Evolutionary conservation across 192 early-diverging fungal species (phyloP).

Genomic region (Entophlyctis luteolus): DNA sequence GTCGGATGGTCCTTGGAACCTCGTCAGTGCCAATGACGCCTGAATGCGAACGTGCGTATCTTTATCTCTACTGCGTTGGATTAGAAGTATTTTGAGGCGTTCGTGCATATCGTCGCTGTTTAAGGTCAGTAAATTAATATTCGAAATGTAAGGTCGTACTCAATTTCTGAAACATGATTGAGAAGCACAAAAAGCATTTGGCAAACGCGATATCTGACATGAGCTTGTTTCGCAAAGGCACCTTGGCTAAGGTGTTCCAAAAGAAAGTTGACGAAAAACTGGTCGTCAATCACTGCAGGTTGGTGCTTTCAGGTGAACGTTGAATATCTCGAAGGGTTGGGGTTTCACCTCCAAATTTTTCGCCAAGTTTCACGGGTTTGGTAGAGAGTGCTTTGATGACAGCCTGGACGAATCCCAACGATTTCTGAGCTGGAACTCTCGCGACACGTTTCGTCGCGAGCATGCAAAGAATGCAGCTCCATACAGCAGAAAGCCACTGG

Average conservation of each 20-base stretch:
- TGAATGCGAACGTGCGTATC: conserved; percentile 20
- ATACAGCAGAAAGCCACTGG: not conserved
- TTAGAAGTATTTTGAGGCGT: conserved; percentile 2
- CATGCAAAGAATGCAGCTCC: conserved; percentile 4
- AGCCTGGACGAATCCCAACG: conserved; percentile 8
- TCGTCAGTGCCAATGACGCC: conserved; percentile 16
- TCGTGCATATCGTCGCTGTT: conserved; percentile 20
- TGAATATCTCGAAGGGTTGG: not conserved
- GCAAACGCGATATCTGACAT: conserved; percentile 17
- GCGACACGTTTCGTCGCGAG: conserved; percentile 10
- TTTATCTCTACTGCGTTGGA: conserved; percentile 21
- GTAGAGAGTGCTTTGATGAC: not conserved
- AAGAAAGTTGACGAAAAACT: conserved; percentile 6
- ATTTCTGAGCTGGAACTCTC: not conserved
- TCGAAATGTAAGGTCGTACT: not conserved
- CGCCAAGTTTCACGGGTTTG: not conserved
- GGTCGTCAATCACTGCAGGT: not conserved
- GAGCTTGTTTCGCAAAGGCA: conserved; percentile 8
- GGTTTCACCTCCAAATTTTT: not conserved
- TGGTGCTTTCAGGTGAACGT: not conserved
- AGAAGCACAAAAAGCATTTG: conserved; percentile 20
- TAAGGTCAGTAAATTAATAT: not conserved
- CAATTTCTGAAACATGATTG: conserved; percentile 18
- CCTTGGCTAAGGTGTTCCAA: not conserved
- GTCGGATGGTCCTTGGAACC: conserved; percentile 25